Base-by-base conservation (phyloP, 768 basidiomycete species). In the Xerocomus spinulosus region DNA sequence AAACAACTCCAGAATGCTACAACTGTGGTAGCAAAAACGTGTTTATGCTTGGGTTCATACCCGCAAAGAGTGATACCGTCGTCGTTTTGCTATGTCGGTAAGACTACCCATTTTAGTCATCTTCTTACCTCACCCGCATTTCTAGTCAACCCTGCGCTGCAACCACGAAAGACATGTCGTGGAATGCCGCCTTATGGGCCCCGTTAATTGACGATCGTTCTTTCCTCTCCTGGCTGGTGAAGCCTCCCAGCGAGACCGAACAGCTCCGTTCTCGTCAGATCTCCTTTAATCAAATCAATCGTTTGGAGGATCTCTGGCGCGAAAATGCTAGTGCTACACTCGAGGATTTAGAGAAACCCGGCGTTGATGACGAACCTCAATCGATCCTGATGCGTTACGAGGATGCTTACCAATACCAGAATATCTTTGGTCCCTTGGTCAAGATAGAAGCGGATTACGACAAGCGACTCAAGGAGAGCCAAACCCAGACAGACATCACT, bases 401-500 rank as follows among this genome's bases (percentile, higher is more conserved):
- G 64, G 96, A 99, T 66, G 96, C 96, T 37, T 99, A 98, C 63
- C 96, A 98, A 61, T 99, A 99, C 66, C 96, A 99, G 73, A 99
- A 99, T 64, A 98, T 99, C 47, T 95, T 98, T 60, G 96, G 96
- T 5, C 96, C 96, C 14, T 80, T 99, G 38, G 96, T 99, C 68
- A 99, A 99, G 73, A 98, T 99, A 57, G 96, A 99, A 63, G 96
- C 96, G 2, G 96, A 99, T 71, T 99, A 97, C 60, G 96, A 99
- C 64, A 97, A 97, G 71, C 80, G 85, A 46, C 77, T 98, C 60
- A 99, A 99, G 70, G 96, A 99, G 68, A 91, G 92, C 51, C 96
- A 99, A 72, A 98, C 96, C 0, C 95, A 99, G 71, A 96, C 90
- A 5, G 92, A 95, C 53, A 94, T 99, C 60, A 83, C 85, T 23